phyloP scores from a whole-genome alignment of 331 rosid species.

The Rosa hybrid region DNA sequence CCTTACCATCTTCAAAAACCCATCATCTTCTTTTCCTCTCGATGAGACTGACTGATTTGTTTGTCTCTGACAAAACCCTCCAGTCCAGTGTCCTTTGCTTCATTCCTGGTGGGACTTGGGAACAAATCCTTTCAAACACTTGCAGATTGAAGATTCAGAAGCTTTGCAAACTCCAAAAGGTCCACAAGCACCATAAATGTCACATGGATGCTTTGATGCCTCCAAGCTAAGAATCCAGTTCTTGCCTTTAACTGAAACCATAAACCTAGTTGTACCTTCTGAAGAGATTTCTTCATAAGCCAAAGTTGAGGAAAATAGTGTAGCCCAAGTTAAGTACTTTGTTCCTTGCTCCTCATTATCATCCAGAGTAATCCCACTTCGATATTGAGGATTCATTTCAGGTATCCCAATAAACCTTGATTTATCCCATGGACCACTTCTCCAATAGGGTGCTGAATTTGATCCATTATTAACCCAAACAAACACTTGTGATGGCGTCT shows the following conservation, averaged over 20 bases:
- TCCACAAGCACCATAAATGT: conserved; percentile 20
- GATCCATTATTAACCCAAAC: neutral
- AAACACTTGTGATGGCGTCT: neutral
- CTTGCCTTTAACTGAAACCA: neutral
- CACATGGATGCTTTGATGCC: conserved; percentile 9
- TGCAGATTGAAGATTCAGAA: conserved; percentile 13
- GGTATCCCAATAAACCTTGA: neutral
- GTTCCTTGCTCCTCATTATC: neutral
- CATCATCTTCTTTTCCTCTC: conserved; percentile 10
- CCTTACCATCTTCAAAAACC: conserved; percentile 7
- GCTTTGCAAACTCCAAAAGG: conserved; percentile 20
- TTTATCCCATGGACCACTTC: neutral
- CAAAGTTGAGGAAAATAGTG: neutral
- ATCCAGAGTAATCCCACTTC: neutral
- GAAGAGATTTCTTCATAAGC: neutral
- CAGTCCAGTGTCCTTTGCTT: conserved; percentile 14
- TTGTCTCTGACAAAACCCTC: conserved; percentile 16
- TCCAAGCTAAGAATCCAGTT: neutral
- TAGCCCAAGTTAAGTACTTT: neutral
- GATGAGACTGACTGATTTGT: neutral
- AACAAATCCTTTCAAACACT: conserved; percentile 27
- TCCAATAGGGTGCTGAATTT: neutral
- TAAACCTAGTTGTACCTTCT: neutral
- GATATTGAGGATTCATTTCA: too few species aligned
- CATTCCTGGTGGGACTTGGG: conserved; percentile 8